Base-by-base conservation (phyloP, 805 yeast genomes). In the Saturnispora bothae region DNA sequence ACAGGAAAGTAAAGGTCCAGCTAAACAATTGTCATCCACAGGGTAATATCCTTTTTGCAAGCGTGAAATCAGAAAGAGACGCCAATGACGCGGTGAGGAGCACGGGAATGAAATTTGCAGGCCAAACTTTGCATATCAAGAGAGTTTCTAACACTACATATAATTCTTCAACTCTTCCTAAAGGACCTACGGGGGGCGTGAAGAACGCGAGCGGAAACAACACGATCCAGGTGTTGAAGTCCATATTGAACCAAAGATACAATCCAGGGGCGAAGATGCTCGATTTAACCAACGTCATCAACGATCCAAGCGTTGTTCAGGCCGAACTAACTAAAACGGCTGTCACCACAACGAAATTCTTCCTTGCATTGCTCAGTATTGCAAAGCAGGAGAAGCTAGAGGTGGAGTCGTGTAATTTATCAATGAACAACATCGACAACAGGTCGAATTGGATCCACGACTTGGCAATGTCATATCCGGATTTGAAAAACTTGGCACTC, bases 281-380 rank as follows among this genome's bases (percentile, higher is more conserved):
- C 40, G 82, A 89, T 52, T 63, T 92, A 35, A 66, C 78, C 4
- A 65, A 63, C 38, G 73, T 86, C 52, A 69, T 71, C 40, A 67
- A 67, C 28, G 97, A 78, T 53, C 78, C 71, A 22, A 64, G 60
- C 9, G 63, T 89, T 29, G 61, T 57, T 10, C 60, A 68, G 15
- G 69, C 68, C 43, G 94, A 95, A 0, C 64, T 84, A 37, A 76
- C 86, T 44, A 40, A 57, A 3, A 48, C 47, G 18, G 35, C 53
- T 2, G 43, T 41, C 12, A 69, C 73, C 13, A 61, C 76, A 4
- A 69, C 88, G 12, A 92, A 89, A 57, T 78, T 86, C 70, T 85
- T 89, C 56, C 81, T 85, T 9, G 97, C 97, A 1, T 61, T 92
- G 46, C 74, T 89, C 81, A 83, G 80, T 53, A 59, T 89, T 7